Conservation (phyloP, 2,329 filamentous ascomycete genomes). For the Atkinsonella texensis region DNA sequence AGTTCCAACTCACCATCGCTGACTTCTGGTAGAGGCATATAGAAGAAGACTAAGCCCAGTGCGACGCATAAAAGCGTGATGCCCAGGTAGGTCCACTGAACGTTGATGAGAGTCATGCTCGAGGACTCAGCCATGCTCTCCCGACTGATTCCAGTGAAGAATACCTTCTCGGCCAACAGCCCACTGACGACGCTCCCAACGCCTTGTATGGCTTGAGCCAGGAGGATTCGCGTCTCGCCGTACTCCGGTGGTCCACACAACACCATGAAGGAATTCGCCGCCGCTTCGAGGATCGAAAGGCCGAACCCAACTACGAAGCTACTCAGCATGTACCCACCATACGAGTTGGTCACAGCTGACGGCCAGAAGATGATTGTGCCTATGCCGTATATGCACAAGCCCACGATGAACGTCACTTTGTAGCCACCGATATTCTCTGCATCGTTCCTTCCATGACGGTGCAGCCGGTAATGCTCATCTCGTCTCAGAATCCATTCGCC, state of each 20-base stretch:
- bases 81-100: slow-evolving; percentile 79
- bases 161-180: slow-evolving; percentile 59
- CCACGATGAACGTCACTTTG: slow-evolving; percentile 68
- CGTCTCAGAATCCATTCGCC: slow-evolving; percentile 59
- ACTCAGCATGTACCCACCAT: slow-evolving; percentile 64
- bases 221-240: slow-evolving; percentile 60
- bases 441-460: slow-evolving; percentile 23
- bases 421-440: slow-evolving; percentile 50
- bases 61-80: slow-evolving; percentile 63
- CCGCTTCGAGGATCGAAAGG: slow-evolving; percentile 65
- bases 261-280: slow-evolving; percentile 61
- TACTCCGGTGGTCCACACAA: slow-evolving; percentile 64
- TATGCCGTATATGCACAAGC: slow-evolving; percentile 60
- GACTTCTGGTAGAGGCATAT: slow-evolving; percentile 53
- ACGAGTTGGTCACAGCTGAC: slow-evolving; percentile 60
- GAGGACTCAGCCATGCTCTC: slow-evolving; percentile 11
- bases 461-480: slow-evolving; percentile 46
- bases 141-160: slow-evolving; percentile 50
- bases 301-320: slow-evolving; percentile 68
- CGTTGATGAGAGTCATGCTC: slow-evolving; percentile 48
- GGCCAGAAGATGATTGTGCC: slow-evolving; percentile 85
- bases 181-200: slow-evolving; percentile 61
- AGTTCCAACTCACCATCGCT: slow-evolving; percentile 42
- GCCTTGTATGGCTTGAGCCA: slow-evolving; percentile 69
- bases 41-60: slow-evolving; percentile 57